These are phyloP conservation scores for Torulaspora gathmanii DNA, from an alignment of 805 yeast species.

Conservation along the genomic window DNA sequence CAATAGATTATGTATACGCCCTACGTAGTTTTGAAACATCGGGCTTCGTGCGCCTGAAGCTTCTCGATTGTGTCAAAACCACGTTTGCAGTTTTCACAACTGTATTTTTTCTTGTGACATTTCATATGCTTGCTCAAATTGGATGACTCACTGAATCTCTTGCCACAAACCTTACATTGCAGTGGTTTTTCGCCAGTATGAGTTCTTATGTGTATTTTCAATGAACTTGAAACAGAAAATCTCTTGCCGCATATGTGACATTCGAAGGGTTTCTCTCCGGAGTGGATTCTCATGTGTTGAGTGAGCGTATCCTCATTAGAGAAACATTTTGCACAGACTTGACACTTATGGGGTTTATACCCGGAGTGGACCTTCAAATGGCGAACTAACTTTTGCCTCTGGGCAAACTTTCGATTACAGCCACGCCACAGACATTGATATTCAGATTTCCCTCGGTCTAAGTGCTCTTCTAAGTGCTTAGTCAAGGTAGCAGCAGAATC, in stretches of 20 bases:
- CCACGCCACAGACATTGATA: slow-evolving; percentile 76
- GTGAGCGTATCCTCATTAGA: slow-evolving; percentile 72
- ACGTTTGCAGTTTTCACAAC: slow-evolving; percentile 50
- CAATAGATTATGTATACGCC: not conserved
- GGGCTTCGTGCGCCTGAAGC: slow-evolving; percentile 38
- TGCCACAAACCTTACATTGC: slow-evolving; percentile 75
- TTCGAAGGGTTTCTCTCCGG: slow-evolving; percentile 82
- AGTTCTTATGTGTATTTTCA: slow-evolving; percentile 75
- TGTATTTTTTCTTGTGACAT: slow-evolving; percentile 56
- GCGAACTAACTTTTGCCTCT: slow-evolving; percentile 78
- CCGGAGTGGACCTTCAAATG: slow-evolving; percentile 88
- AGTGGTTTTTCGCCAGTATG: slow-evolving; percentile 92
- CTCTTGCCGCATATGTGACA: slow-evolving; percentile 70
- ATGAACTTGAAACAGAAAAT: slow-evolving; percentile 77
- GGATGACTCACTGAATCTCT: slow-evolving; percentile 82
- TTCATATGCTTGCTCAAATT: slow-evolving; percentile 85
- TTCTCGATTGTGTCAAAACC: slow-evolving; percentile 46
- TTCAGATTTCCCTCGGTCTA: slow-evolving; percentile 65
- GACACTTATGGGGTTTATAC: slow-evolving; percentile 73
- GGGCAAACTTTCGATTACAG: slow-evolving; percentile 70
- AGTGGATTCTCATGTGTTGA: slow-evolving; percentile 80
- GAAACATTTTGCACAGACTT: slow-evolving; percentile 61
- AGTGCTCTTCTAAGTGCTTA: slow-evolving; percentile 65
- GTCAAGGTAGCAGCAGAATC: slow-evolving; percentile 57
- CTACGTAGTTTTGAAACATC: slow-evolving; percentile 10